phyloP scores from a whole-genome alignment of 2,329 filamentous ascomycete species.

The Cadophora sp. region DNA sequence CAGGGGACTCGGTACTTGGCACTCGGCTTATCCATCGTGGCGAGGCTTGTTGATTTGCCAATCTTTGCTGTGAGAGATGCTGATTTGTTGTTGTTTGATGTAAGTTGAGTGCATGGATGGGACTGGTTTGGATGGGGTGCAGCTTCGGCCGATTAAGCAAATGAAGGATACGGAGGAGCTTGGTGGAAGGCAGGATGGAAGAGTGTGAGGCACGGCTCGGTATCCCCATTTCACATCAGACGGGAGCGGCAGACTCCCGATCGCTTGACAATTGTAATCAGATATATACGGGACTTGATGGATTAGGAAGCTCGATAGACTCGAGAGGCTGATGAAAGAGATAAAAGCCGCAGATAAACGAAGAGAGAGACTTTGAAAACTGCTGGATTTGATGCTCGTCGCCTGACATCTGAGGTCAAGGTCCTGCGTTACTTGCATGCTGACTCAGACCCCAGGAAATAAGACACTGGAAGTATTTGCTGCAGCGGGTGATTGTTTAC shows the following conservation, averaged over 20 bases:
- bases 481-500: no score
- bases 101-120: not conserved
- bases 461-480: no score
- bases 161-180: not conserved
- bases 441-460: no score
- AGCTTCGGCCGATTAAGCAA: not conserved
- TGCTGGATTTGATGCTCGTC: no score
- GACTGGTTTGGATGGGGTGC: not conserved
- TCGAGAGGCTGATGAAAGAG: not conserved
- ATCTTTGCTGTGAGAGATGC: not conserved
- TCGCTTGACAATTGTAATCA: not conserved
- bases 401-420: no score
- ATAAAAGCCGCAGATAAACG: not conserved
- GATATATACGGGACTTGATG: not conserved
- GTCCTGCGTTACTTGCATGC: no score
- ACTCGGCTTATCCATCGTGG: conserved; percentile 1
- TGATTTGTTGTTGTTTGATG: not conserved
- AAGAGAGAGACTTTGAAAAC: not conserved
- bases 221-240: not conserved
- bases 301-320: not conserved
- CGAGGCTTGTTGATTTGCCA: not conserved
- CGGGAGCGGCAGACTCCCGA: not conserved
- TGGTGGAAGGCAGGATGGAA: not conserved
- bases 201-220: not conserved
- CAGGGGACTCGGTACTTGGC: not conserved